A percentile compares a stretch with the other conserved stretches of the same genome.
phyloP scores from a whole-genome alignment of 2,329 filamentous ascomycete genomes.

The Stemphylium vesicarium region DNA sequence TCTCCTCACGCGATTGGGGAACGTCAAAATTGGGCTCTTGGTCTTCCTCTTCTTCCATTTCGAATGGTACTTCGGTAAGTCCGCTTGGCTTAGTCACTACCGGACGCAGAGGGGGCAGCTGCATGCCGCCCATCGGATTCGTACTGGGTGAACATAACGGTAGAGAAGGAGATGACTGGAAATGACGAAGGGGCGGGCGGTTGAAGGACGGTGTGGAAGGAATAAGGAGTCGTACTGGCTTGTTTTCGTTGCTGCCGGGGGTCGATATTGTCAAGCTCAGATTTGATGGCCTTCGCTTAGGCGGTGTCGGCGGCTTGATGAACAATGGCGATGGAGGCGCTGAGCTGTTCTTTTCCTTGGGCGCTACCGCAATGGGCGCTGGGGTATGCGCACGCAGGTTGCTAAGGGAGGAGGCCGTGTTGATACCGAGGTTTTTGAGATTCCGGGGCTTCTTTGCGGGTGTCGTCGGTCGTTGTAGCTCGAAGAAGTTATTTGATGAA shows the following conservation, averaged over 20 bases:
- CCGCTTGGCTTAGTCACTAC: conserved; percentile 44
- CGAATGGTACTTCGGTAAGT: conserved; percentile 67
- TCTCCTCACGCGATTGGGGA: conserved; percentile 68
- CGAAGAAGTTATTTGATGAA: conserved; percentile 59
- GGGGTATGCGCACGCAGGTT: conserved; percentile 55
- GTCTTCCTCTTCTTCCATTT: conserved; percentile 73
- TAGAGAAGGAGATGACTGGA: conserved; percentile 67
- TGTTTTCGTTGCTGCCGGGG: conserved; percentile 62
- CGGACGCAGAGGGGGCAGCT: conserved; percentile 52
- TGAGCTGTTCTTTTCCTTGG: conserved; percentile 55
- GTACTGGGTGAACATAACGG: conserved; percentile 61
- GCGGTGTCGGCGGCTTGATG: conserved; percentile 78
- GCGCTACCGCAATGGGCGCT: conserved; percentile 60
- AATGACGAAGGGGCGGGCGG: conserved; percentile 62
- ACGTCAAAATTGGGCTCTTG: conserved; percentile 60
- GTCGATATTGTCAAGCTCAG: conserved; percentile 77
- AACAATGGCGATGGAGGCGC: conserved; percentile 78
- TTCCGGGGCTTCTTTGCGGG: conserved; percentile 76
- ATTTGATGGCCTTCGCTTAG: conserved; percentile 73
- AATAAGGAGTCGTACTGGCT: conserved; percentile 62
- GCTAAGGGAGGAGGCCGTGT: conserved; percentile 61
- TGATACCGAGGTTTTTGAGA: conserved; percentile 82
- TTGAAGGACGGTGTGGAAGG: conserved; percentile 64
- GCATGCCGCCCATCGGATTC: conserved; percentile 59
- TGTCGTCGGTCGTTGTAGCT: conserved; percentile 55